phyloP scores from a whole-genome alignment of 345 rosid genomes.

The Excoecaria agallocha region DNA sequence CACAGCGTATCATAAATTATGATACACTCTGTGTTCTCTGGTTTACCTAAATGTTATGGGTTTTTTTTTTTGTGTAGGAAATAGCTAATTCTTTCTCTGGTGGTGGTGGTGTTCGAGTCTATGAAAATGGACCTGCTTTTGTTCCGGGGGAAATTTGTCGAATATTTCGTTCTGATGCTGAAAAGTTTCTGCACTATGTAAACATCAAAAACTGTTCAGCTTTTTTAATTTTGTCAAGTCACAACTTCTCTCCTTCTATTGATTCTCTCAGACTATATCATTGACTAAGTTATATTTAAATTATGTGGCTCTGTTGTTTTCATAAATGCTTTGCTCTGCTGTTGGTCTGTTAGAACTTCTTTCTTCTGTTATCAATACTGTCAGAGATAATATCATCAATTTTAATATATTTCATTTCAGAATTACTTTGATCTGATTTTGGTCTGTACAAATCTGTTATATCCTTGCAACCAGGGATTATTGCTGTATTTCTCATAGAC shows the following conservation, averaged over 20 bases:
- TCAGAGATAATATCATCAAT: background rate
- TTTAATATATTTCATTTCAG: background rate
- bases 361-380: background rate
- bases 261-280: background rate
- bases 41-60: conserved; percentile 7
- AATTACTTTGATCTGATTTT: background rate
- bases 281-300: background rate
- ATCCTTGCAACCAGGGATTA: background rate
- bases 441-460: background rate
- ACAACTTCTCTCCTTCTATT: background rate
- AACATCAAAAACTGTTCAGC: conserved; percentile 15
- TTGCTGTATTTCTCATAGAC: background rate
- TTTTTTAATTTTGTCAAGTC: conserved; percentile 31
- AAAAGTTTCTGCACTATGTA: conserved; percentile 88
- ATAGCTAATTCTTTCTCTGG: conserved; percentile 81
- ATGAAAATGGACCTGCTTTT: conserved; percentile 73
- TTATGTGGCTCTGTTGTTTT: background rate
- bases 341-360: background rate
- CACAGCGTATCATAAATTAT: conserved; percentile 1
- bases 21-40: conserved; percentile 1
- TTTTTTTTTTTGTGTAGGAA: conserved; percentile 64
- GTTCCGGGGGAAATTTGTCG: conserved; percentile 89
- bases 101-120: conserved; percentile 58
- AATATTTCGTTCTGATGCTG: conserved; percentile 72
- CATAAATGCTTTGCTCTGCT: background rate